Conservation (phyloP, 2,329 filamentous ascomycete genomes). For the Aspergillus pseudonomiae region DNA sequence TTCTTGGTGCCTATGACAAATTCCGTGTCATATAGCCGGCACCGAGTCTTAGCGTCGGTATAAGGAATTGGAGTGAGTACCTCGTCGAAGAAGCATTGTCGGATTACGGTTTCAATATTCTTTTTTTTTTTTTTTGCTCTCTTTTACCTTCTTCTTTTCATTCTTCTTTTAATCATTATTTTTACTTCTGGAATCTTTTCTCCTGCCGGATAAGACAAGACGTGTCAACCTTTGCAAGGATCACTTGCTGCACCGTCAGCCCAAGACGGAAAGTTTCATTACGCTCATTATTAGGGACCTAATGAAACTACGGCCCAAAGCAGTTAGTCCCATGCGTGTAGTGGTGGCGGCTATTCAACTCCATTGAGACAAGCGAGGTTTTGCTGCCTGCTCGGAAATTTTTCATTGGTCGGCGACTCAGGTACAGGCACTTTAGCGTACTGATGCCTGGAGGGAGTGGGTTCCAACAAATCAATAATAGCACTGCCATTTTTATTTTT, state of each 20-base stretch:
- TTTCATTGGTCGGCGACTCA: slow-evolving; percentile 25
- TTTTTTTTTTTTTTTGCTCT: neutral
- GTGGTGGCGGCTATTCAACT: slow-evolving; percentile 22
- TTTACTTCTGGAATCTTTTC: neutral
- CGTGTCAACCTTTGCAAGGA: slow-evolving; percentile 24
- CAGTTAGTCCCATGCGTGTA: slow-evolving; percentile 14
- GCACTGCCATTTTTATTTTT: slow-evolving; percentile 9
- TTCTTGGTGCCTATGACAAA: neutral
- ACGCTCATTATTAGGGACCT: slow-evolving; percentile 4
- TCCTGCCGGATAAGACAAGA: slow-evolving; percentile 8
- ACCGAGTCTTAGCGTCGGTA: neutral
- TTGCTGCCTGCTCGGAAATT: slow-evolving; percentile 14
- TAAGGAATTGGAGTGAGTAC: neutral
- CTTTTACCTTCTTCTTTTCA: neutral
- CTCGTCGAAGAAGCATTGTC: neutral
- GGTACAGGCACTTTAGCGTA: slow-evolving; percentile 21
- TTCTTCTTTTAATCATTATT: slow-evolving; percentile 7
- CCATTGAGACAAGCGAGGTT: slow-evolving; percentile 29
- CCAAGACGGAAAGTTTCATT: slow-evolving; percentile 3
- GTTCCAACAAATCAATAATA: slow-evolving; percentile 17
- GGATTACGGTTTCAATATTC: neutral
- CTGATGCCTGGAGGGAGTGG: slow-evolving; percentile 20
- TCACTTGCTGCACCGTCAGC: slow-evolving; percentile 10
- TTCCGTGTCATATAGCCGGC: neutral
- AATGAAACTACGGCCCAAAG: slow-evolving; percentile 21